A percentile compares a stretch with the other conserved stretches of the same genome.
phyloP scores from a whole-genome alignment of 495 filamentous ascomycete species.

The Polyplosphaeria fusca region DNA sequence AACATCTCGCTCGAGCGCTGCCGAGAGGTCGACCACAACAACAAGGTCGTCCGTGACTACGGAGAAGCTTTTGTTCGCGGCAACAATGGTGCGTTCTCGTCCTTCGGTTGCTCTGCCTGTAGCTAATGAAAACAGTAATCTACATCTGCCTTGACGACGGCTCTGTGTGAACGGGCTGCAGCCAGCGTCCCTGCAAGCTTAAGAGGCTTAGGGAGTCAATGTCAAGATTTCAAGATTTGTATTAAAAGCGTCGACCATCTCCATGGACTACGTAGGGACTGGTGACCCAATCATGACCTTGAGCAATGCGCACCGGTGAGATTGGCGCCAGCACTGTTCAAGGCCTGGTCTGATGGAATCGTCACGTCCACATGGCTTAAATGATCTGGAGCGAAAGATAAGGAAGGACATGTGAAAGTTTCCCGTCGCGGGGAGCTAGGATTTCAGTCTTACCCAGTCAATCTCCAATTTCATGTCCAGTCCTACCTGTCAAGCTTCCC shows the following conservation, averaged over 20 bases:
- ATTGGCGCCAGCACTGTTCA: background rate
- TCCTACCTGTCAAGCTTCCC: too few species aligned
- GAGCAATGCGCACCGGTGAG: background rate
- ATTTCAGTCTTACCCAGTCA: too few species aligned
- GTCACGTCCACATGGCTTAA: too few species aligned
- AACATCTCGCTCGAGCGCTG: conserved; percentile 96
- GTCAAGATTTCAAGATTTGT: background rate
- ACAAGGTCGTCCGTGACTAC: conserved; percentile 72
- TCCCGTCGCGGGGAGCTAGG: too few species aligned
- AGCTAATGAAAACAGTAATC: conserved; percentile 1
- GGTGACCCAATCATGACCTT: background rate
- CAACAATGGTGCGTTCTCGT: too few species aligned
- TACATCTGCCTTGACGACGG: conserved; percentile 16
- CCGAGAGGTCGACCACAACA: conserved; percentile 76
- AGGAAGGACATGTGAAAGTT: too few species aligned
- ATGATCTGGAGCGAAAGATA: too few species aligned
- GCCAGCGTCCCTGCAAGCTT: too few species aligned
- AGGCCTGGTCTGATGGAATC: too few species aligned
- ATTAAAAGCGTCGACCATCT: background rate
- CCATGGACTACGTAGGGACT: background rate
- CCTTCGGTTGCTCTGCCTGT: background rate
- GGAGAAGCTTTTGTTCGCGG: conserved; percentile 95
- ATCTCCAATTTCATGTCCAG: too few species aligned
- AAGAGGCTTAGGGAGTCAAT: background rate
- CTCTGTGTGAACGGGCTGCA: too few species aligned